Evolutionary conservation across 2,329 filamentous ascomycete species (phyloP).

Genomic region (Aureobasidium musti): DNA sequence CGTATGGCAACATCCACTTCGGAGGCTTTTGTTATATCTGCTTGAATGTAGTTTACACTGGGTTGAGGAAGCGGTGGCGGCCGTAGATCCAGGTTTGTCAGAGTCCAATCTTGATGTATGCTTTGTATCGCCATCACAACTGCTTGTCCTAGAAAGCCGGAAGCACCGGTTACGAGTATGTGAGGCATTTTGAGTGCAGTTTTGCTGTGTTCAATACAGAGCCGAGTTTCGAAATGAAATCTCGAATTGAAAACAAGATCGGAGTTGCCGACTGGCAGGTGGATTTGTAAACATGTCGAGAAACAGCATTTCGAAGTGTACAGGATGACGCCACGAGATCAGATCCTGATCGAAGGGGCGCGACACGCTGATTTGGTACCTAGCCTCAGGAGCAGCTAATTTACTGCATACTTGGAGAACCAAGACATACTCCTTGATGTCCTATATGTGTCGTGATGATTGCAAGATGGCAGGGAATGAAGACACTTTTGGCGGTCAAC

Average conservation of each 20-base stretch:
- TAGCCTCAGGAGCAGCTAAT: neutral
- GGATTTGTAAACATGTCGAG: neutral
- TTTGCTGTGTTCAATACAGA: constrained; percentile 31
- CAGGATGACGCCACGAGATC: constrained; percentile 24
- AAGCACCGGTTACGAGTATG: constrained; percentile 52
- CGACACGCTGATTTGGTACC: neutral
- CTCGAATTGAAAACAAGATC: neutral
- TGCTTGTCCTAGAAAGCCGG: constrained; percentile 50
- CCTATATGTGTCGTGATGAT: neutral
- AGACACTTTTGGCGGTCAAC: neutral
- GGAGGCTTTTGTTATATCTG: constrained; percentile 44
- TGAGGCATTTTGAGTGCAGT: constrained; percentile 30
- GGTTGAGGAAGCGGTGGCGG: constrained; percentile 36
- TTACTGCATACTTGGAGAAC: neutral
- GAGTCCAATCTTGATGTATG: constrained; percentile 42
- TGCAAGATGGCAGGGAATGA: neutral
- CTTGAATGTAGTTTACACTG: constrained; percentile 42
- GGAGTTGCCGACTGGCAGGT: neutral
- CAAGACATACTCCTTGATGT: neutral
- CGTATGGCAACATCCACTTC: constrained; percentile 54
- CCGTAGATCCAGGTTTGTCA: constrained; percentile 48
- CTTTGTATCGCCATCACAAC: constrained; percentile 46
- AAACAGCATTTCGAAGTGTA: constrained; percentile 3
- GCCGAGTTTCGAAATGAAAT: neutral
- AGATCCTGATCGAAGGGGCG: constrained; percentile 1